These are phyloP conservation scores for Aspergillus fischeri DNA, from an alignment of 2,329 filamentous ascomycete genomes.

Conservation along the genomic window DNA sequence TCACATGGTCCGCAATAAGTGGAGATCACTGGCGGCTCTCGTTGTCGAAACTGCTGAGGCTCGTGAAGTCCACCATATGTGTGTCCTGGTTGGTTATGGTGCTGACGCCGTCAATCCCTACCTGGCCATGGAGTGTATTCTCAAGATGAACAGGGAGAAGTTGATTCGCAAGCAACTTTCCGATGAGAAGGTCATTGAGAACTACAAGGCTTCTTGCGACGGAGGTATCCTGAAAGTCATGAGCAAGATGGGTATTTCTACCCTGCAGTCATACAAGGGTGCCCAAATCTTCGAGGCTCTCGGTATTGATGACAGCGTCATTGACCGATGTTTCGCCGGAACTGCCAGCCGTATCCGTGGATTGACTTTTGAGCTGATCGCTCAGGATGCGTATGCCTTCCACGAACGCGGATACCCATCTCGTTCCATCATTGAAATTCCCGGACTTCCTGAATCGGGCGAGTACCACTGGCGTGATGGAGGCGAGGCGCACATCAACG, in stretches of 20 bases:
- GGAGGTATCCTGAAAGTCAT: slow-evolving; percentile 98
- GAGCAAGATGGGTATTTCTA: slow-evolving; percentile 99
- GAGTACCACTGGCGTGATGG: slow-evolving; percentile 99
- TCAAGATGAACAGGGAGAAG: slow-evolving; percentile 92
- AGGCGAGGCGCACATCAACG: slow-evolving; percentile 91
- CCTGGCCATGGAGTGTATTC: slow-evolving; percentile 89
- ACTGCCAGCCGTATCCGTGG: slow-evolving; percentile 93
- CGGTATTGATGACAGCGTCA: slow-evolving; percentile 84
- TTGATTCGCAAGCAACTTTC: slow-evolving; percentile 85
- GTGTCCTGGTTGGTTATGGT: slow-evolving; percentile 93
- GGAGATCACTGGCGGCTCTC: slow-evolving; percentile 82
- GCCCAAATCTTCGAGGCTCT: slow-evolving; percentile 97
- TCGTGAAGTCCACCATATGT: slow-evolving; percentile 97
- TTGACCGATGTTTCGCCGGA: slow-evolving; percentile 91
- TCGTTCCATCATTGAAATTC: slow-evolving; percentile 68
- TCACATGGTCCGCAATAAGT: slow-evolving; percentile 91
- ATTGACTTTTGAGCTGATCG: slow-evolving; percentile 88
- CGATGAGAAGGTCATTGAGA: slow-evolving; percentile 78
- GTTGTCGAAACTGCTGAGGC: slow-evolving; percentile 91
- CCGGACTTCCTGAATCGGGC: slow-evolving; percentile 83
- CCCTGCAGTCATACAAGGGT: slow-evolving; percentile 92
- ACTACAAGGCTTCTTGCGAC: slow-evolving; percentile 96
- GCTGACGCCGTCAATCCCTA: slow-evolving; percentile 94
- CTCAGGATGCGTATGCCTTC: slow-evolving; percentile 89
- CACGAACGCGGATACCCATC: slow-evolving; percentile 91